phyloP scores from a whole-genome alignment of 495 filamentous ascomycete genomes.

The Ramalina intermedia region DNA sequence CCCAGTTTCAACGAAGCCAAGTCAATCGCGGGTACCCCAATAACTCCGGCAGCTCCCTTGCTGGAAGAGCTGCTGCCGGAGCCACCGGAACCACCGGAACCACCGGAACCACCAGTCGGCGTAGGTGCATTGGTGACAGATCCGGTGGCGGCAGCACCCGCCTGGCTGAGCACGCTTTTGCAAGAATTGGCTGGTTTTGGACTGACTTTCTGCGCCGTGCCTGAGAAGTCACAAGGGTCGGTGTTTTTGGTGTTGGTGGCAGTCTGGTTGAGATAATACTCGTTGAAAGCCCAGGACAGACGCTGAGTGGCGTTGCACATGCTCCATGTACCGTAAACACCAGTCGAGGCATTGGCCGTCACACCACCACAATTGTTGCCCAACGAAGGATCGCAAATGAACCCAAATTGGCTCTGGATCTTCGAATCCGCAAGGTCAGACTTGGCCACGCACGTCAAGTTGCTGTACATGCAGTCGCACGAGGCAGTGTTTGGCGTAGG shows the following conservation, averaged over 20 bases:
- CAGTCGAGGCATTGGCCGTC: constrained; percentile 49
- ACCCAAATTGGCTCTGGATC: constrained; percentile 53
- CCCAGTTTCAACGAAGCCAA: constrained; percentile 52
- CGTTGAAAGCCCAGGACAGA: constrained; percentile 67
- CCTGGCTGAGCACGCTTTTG: constrained; percentile 41
- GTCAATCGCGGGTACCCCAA: constrained; percentile 39
- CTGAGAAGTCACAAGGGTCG: constrained; percentile 63
- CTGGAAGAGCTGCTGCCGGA: constrained; percentile 31
- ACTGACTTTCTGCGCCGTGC: constrained; percentile 41
- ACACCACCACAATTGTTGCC: constrained; percentile 57
- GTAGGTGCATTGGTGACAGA: constrained; percentile 42
- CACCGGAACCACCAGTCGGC: constrained; percentile 25
- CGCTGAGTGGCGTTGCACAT: constrained; percentile 73
- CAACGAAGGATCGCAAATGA: constrained; percentile 47
- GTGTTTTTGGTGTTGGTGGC: constrained; percentile 21
- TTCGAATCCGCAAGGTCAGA: constrained; percentile 32
- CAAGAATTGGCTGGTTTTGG: constrained; percentile 27
- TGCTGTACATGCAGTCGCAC: constrained; percentile 69
- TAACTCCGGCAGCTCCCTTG: constrained; percentile 26
- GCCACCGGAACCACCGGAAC: constrained; percentile 19
- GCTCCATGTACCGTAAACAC: constrained; percentile 74
- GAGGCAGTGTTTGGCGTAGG: constrained; percentile 61
- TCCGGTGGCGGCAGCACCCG: constrained; percentile 49
- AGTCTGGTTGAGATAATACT: constrained; percentile 59
- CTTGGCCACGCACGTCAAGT: constrained; percentile 54